A percentile compares a stretch with the other conserved stretches of the same genome.
Conservation (phyloP, 768 basidiomycete species). For the Leccinum obscurum region DNA sequence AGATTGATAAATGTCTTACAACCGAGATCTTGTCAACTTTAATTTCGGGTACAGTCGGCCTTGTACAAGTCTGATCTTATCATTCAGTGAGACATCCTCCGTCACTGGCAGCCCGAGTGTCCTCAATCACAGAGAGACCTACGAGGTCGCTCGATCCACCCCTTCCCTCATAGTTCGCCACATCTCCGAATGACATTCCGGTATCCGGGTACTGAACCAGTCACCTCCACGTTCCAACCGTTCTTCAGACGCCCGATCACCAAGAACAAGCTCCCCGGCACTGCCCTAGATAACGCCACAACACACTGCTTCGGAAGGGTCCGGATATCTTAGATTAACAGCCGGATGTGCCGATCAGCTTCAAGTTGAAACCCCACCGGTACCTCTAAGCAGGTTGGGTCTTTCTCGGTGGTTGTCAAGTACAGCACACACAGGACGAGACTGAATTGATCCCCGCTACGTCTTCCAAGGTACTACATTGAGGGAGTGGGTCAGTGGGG, state of each 20-base stretch:
- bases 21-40: neutral
- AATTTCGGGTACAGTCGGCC: neutral
- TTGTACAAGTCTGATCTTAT: neutral
- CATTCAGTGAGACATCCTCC: neutral
- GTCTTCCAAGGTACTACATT: neutral
- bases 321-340: neutral
- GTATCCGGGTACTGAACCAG: neutral
- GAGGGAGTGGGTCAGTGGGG: neutral
- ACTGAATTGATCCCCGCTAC: neutral
- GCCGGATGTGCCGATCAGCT: neutral
- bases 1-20: conserved; percentile 1
- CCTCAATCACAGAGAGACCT: neutral
- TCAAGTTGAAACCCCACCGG: neutral
- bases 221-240: neutral
- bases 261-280: neutral
- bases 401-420: too few species aligned
- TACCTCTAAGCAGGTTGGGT: too few species aligned
- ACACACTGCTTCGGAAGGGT: neutral
- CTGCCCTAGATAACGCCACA: neutral
- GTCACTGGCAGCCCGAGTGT: neutral
- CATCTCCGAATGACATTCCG: neutral
- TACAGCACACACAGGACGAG: neutral
- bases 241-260: neutral
- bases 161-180: neutral
- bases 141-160: neutral